Conservation (phyloP, 257 asterid species). For the Scutellaria galericulata region DNA sequence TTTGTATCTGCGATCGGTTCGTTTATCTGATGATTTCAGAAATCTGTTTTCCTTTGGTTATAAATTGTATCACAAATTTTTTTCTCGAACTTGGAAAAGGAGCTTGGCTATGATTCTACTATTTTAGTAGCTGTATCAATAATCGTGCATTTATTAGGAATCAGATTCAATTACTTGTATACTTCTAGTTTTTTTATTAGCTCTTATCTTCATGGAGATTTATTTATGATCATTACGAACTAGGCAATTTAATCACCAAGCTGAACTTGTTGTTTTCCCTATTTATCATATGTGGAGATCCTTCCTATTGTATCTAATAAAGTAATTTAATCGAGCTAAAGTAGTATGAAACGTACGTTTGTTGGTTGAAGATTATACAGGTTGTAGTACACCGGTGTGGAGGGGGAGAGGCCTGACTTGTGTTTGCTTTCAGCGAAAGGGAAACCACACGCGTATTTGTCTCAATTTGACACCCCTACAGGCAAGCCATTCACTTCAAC, state of each 20-base stretch:
- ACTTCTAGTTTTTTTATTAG: not conserved
- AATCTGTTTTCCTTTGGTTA: too few species aligned
- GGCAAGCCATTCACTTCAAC: constrained; percentile 45
- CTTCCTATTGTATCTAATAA: not conserved
- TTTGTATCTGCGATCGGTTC: not conserved
- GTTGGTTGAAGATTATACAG: constrained; percentile 53
- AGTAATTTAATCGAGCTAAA: not conserved
- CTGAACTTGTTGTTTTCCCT: not conserved
- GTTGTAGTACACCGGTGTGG: constrained; percentile 59
- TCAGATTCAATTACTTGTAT: not conserved
- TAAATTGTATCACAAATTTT: too few species aligned
- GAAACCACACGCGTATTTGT: constrained; percentile 51
- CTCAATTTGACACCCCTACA: constrained; percentile 64
- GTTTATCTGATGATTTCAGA: too few species aligned
- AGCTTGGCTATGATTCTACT: not conserved
- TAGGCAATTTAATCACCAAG: not conserved
- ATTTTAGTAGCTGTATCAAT: not conserved
- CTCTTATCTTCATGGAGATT: not conserved
- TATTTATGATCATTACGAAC: not conserved
- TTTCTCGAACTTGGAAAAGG: not conserved
- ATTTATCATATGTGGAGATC: not conserved
- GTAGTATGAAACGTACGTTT: not conserved
- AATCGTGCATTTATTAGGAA: too few species aligned
- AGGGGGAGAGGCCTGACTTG: constrained; percentile 72
- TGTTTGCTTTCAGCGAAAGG: constrained; percentile 81